These are phyloP conservation scores for Epicoccum nigrum DNA, from an alignment of 2,329 filamentous ascomycete genomes.

Conservation along the genomic window DNA sequence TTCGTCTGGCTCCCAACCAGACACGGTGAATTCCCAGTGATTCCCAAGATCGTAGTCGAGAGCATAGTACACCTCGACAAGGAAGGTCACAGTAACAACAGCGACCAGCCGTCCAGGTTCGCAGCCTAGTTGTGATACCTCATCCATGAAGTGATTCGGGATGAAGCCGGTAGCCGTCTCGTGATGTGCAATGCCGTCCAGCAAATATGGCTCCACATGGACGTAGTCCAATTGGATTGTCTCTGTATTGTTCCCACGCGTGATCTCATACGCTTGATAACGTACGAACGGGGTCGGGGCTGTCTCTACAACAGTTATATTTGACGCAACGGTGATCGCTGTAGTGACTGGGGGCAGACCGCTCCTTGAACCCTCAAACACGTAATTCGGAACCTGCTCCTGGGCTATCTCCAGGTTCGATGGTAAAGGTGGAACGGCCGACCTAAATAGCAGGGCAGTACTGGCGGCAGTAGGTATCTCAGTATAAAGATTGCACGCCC, in stretches of 20 bases:
- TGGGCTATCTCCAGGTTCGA: conserved; percentile 26
- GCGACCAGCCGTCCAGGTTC: conserved; percentile 47
- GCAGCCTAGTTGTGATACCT: conserved; percentile 42
- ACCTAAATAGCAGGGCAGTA: conserved; percentile 38
- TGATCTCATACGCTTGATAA: conserved; percentile 53
- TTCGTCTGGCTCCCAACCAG: conserved; percentile 38
- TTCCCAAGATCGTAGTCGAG: conserved; percentile 23
- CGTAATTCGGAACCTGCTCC: conserved; percentile 24
- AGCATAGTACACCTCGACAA: conserved; percentile 49
- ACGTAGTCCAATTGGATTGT: conserved; percentile 44
- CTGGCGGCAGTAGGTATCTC: conserved; percentile 40
- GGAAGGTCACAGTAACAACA: conserved; percentile 51
- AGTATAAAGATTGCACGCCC: conserved; percentile 30
- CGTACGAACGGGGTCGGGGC: conserved; percentile 51
- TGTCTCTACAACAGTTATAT: conserved; percentile 30
- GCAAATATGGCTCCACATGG: conserved; percentile 47
- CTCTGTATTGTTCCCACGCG: conserved; percentile 40
- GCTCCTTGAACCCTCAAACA: conserved; percentile 18
- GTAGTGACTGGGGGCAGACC: conserved; percentile 29
- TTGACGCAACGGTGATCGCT: conserved; percentile 31
- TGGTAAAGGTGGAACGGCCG: conserved; percentile 31
- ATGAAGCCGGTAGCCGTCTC: conserved; percentile 39
- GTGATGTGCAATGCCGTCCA: conserved; percentile 37
- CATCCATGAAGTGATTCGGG: conserved; percentile 45
- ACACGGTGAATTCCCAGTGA: conserved; percentile 37